Evolutionary conservation across 495 filamentous ascomycete genomes (phyloP), one percentile per base, ranked within the genome.

Genomic region (Trichocladium uniseriatum): DNA sequence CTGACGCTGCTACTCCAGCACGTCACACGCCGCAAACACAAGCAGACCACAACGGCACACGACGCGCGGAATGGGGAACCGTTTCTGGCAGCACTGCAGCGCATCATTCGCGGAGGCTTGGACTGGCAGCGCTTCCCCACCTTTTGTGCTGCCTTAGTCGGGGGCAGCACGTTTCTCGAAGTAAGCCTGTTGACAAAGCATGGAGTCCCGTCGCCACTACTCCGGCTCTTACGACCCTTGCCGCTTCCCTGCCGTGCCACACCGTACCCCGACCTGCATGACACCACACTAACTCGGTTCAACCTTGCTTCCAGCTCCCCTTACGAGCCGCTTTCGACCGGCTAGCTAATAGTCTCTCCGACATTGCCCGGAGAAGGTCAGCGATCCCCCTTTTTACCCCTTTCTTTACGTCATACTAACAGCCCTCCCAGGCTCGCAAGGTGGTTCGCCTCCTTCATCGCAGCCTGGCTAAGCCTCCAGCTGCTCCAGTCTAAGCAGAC

Each of bases 121-220:
- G 73, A 74, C 49, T 60, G 66, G 51, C 73, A 79, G 54, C 69
- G 83, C 34, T 92, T 95, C 59, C 86, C 90, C 27, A 79, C 87
- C 6, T 92, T 89, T 61, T 94, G 89, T 66, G 90, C 78, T 10
- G 66, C 73, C 14, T 66, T 92, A 15, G 77, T 91, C 38, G 87
- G 86, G 31, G 84, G 86, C 24, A 87, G 82, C 51, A 87, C 84
- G 14, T 55, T 89, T 39, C 66, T 92, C n/a, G 81, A 84, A 66
- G 76, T 68, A 65, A 24, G 36, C 8, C 21, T 28, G 45, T 22
- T n/a, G 34, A n/a, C n/a, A n/a, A n/a, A n/a, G n/a, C n/a, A n/a
- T n/a, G n/a, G n/a, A n/a, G n/a, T n/a, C n/a, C n/a, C n/a, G n/a
- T n/a, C n/a, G n/a, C n/a, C n/a, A n/a, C n/a, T n/a, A n/a, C n/a